Percentiles rank a stretch among this genome's conserved stretches.
phyloP scores from a whole-genome alignment of 495 filamentous ascomycete species.

The Zalerion maritima region DNA sequence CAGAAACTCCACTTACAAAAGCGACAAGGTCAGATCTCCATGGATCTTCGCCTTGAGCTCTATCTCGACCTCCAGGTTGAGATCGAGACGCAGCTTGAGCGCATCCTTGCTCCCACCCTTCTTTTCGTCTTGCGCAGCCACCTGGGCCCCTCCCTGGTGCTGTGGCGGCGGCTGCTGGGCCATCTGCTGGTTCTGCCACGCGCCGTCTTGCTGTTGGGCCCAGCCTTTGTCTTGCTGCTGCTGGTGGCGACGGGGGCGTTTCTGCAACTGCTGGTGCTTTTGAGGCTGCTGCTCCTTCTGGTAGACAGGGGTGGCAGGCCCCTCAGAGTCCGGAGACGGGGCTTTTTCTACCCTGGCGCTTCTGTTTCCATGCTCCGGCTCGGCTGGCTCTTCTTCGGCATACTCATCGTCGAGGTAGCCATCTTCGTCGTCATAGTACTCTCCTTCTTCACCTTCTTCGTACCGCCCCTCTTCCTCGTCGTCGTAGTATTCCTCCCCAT shows the following conservation, averaged over 20 bases:
- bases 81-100: slow-evolving; percentile 53
- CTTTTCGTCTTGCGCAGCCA: too few relatives aligned
- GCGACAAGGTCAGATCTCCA: slow-evolving; percentile 64
- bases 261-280: slow-evolving; percentile 6
- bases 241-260: too few relatives aligned
- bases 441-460: too few relatives aligned
- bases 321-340: too few relatives aligned
- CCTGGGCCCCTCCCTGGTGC: slow-evolving; percentile 15
- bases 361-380: too few relatives aligned
- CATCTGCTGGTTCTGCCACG: slow-evolving; percentile 23
- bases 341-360: too few relatives aligned
- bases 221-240: slow-evolving; percentile 6
- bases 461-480: too few relatives aligned
- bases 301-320: slow-evolving; percentile 10
- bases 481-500: too few relatives aligned
- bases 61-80: slow-evolving; percentile 73
- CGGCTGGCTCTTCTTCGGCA: too few relatives aligned
- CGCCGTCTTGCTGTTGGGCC: slow-evolving; percentile 9
- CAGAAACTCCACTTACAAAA: slow-evolving; percentile 69
- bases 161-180: slow-evolving; percentile 24
- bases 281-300: slow-evolving; percentile 1
- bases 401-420: too few relatives aligned
- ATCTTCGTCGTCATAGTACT: too few relatives aligned
- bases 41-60: slow-evolving; percentile 77
- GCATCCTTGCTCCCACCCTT: slow-evolving; percentile 42